Conservation (phyloP, 2,329 filamentous ascomycete species). For the Claviceps paspali region DNA sequence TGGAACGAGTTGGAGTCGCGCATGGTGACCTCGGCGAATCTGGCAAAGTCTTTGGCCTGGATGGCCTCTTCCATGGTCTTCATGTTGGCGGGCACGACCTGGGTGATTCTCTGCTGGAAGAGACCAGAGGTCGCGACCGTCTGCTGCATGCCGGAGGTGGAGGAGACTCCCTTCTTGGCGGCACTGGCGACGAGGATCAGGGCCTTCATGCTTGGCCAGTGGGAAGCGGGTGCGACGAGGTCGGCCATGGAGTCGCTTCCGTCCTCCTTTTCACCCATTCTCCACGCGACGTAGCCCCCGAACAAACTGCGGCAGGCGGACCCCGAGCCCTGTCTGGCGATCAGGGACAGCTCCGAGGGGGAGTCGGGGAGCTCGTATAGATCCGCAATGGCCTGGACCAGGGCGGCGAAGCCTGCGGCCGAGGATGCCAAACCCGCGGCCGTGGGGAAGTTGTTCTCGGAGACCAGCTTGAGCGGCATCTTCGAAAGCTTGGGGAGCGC, state of each 20-base stretch:
- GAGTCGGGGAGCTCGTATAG: slow-evolving; percentile 74
- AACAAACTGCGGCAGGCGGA: slow-evolving; percentile 89
- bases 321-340: slow-evolving; percentile 86
- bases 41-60: slow-evolving; percentile 60
- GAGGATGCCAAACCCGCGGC: slow-evolving; percentile 75
- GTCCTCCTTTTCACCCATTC: slow-evolving; percentile 59
- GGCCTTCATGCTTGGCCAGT: slow-evolving; percentile 94
- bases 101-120: slow-evolving; percentile 59
- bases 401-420: slow-evolving; percentile 52
- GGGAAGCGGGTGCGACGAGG: slow-evolving; percentile 70
- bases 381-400: slow-evolving; percentile 76
- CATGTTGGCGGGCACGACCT: slow-evolving; percentile 76
- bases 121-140: slow-evolving; percentile 85
- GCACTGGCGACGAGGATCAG: slow-evolving; percentile 82
- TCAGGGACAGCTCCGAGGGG: slow-evolving; percentile 69
- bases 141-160: slow-evolving; percentile 91
- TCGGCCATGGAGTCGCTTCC: slow-evolving; percentile 80
- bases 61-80: slow-evolving; percentile 71
- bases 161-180: slow-evolving; percentile 89
- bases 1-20: slow-evolving; percentile 96
- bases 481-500: slow-evolving; percentile 69
- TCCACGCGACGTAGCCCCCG: slow-evolving; percentile 92
- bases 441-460: slow-evolving; percentile 98
- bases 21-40: slow-evolving; percentile 87
- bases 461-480: slow-evolving; percentile 71